These are phyloP conservation scores for Rhododendron ovatum DNA, from an alignment of 148 eudicot species.

Conservation along the genomic window DNA sequence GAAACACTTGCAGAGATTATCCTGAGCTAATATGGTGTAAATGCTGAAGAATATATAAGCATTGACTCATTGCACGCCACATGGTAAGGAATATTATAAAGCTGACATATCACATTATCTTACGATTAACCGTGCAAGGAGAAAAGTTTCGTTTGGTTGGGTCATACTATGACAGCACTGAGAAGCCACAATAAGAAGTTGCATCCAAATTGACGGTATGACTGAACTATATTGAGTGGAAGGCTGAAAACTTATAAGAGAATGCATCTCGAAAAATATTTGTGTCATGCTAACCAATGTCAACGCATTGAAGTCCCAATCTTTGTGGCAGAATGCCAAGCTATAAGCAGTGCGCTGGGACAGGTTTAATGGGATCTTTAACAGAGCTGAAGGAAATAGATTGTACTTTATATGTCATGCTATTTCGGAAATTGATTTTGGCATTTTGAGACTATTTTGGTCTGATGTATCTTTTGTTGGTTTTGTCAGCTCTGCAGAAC, in stretches of 20 bases:
- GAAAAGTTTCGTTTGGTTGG: background rate
- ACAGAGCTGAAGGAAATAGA: background rate
- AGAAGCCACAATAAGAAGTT: background rate
- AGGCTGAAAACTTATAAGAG: background rate
- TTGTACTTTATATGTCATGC: background rate
- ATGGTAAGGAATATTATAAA: background rate
- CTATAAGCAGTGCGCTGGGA: background rate
- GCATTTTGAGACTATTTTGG: background rate
- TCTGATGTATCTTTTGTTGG: constrained; percentile 21
- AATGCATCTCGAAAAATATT: background rate
- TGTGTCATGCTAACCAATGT: background rate
- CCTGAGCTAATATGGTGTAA: background rate
- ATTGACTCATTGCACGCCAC: background rate
- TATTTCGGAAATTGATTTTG: constrained; percentile 6
- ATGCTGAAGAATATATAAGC: background rate
- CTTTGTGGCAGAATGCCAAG: background rate
- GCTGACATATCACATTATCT: background rate
- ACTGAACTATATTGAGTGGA: background rate
- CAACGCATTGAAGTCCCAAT: background rate
- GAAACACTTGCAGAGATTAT: background rate
- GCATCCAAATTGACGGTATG: background rate
- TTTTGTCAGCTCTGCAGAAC: constrained; percentile 74
- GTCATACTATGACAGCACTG: background rate
- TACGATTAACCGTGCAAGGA: background rate
- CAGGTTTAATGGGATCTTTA: background rate